phyloP scores from a whole-genome alignment of 225 moss, liverwort and hornwort species.

The Ulota crispa region DNA sequence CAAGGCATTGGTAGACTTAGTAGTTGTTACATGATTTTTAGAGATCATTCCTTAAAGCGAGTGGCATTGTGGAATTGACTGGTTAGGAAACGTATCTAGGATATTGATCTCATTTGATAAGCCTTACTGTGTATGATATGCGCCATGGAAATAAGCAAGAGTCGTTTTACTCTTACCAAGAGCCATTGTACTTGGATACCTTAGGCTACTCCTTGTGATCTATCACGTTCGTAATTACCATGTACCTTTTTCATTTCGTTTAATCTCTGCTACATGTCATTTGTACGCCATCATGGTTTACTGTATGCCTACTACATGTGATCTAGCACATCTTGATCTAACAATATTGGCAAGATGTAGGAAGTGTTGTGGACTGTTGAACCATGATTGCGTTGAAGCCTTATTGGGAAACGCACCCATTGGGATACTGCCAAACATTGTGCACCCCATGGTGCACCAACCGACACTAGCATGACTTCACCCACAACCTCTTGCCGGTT shows the following conservation, averaged over 20 bases:
- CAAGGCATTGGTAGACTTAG: neutral
- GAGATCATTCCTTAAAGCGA: neutral
- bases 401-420: rapidly evolving
- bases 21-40: neutral
- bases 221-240: neutral
- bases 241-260: rapidly evolving
- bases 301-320: neutral
- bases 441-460: neutral
- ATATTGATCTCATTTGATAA: neutral
- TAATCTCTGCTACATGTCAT: neutral
- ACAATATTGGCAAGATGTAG: neutral
- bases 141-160: rapidly evolving
- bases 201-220: neutral
- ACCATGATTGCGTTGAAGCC: neutral
- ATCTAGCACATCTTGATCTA: neutral
- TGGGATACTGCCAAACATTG: neutral
- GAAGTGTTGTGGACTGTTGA: neutral
- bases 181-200: rapidly evolving
- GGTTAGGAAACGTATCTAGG: neutral
- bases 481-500: neutral
- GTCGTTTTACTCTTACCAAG: neutral
- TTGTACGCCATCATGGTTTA: neutral
- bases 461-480: neutral
- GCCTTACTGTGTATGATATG: neutral
- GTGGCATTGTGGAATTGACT: neutral